Evolutionary conservation across 495 filamentous ascomycete species (phyloP).

Genomic region (Penicillium egyptiacum): DNA sequence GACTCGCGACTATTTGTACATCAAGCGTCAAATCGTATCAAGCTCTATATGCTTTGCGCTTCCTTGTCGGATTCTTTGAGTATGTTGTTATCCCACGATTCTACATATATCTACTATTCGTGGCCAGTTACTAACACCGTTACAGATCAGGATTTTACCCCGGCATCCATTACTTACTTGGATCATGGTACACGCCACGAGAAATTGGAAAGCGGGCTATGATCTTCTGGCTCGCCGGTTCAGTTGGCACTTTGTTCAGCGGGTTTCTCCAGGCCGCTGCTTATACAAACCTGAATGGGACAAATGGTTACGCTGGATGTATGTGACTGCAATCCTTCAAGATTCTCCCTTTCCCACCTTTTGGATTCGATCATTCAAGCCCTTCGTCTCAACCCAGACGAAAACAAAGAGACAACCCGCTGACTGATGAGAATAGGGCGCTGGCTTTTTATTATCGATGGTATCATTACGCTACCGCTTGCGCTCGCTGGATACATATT

Average conservation of each 20-base stretch:
- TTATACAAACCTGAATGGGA: slow-evolving; percentile 46
- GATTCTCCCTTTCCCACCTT: background rate
- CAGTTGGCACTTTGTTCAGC: slow-evolving; percentile 50
- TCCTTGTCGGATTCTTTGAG: slow-evolving; percentile 50
- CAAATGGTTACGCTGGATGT: slow-evolving; percentile 41
- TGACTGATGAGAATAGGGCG: slow-evolving; percentile 15
- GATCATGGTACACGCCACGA: slow-evolving; percentile 47
- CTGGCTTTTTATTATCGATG: slow-evolving; percentile 41
- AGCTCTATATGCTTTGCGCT: slow-evolving; percentile 52
- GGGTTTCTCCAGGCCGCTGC: slow-evolving; percentile 56
- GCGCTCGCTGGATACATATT: slow-evolving; percentile 53
- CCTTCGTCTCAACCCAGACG: background rate
- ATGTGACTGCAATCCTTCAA: background rate
- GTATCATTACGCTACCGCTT: slow-evolving; percentile 42
- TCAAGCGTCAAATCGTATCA: slow-evolving; percentile 40
- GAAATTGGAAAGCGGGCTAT: slow-evolving; percentile 53
- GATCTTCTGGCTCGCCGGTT: slow-evolving; percentile 52
- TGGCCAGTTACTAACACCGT: background rate
- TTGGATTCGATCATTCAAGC: background rate
- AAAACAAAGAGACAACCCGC: too few species aligned
- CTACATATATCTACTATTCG: background rate
- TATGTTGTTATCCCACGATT: background rate
- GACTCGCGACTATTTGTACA: slow-evolving; percentile 44
- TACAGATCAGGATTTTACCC: slow-evolving; percentile 38
- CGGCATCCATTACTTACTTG: slow-evolving; percentile 36